Evolutionary conservation across 225 moss, liverwort and hornwort genomes (phyloP), one percentile per base, ranked within the genome.

Genomic region (Ulota crispa): DNA sequence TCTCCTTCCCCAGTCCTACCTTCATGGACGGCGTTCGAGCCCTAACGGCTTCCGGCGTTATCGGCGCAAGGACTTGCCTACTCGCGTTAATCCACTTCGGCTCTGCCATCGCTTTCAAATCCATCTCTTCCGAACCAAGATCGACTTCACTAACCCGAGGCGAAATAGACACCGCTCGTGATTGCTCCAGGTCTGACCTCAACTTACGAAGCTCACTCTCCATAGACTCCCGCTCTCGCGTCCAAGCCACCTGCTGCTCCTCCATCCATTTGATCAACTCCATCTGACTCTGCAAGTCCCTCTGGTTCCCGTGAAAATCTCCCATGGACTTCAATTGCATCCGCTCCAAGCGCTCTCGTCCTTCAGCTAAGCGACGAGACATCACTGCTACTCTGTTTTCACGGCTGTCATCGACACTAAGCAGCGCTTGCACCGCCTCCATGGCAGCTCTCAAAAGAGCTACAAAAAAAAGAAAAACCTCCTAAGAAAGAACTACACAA

Each of bases 291-390:
- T 79, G 76, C 30, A 92, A 41, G 72, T 93, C 88, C 28, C 74
- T 73, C 64, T 81, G 82, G 50, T 85, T 4, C 34, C 57, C 84
- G 62, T 83, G 50, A 3, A 90, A 77, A 70, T 89, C 85, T 23
- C 67, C 69, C 47, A 87, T 59, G 60, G 87, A 80, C 20, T 82
- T 78, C 27, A 69, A 3, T 60, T 91, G 84, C 85, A 92, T 72
- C 28, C 86, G 85, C 43, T 80, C 84, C 30, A 95, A 75, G 15
- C 72, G 90, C 82, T 92, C 92, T 74, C 80, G 85, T 19, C 88
- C 86, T 61, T 93, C 92, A 23, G 80, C 76, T 28, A 96, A 74
- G 27, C 79, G 88, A 56, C 59, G 65, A 28, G 77, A 32, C 60
- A 19, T 28, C 75, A 53, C 14, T 16, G 19, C 23, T 6, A 9